These are phyloP conservation scores for Primulina huaijiensis DNA, from an alignment of 257 asterid genomes.

Conservation along the genomic window DNA sequence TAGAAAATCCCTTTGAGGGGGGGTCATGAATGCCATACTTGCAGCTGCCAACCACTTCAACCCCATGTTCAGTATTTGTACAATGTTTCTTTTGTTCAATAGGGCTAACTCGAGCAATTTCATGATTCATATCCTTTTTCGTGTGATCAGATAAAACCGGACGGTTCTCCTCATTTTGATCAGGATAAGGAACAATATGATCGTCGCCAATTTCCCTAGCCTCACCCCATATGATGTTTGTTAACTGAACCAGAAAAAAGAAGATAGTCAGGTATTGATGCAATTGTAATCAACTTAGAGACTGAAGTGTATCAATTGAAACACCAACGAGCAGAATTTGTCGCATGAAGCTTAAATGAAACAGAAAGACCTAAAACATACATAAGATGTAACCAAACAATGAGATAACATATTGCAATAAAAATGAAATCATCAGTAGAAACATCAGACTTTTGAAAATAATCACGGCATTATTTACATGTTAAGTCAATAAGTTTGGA, in stretches of 20 bases:
- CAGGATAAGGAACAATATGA: constrained; percentile 78
- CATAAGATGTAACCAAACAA: neutral
- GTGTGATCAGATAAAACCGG: constrained; percentile 34
- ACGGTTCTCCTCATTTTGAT: constrained; percentile 46
- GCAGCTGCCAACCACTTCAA: constrained; percentile 38
- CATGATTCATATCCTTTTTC: constrained; percentile 53
- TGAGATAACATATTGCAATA: too few relatives aligned
- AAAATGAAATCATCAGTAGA: too few relatives aligned
- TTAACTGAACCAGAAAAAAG: constrained; percentile 49
- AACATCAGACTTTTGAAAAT: too few relatives aligned
- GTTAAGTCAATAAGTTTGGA: too few relatives aligned
- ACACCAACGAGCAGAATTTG: neutral
- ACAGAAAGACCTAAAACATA: neutral
- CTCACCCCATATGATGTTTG: constrained; percentile 80
- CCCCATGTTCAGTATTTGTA: constrained; percentile 35
- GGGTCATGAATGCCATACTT: constrained; percentile 38
- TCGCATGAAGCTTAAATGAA: neutral
- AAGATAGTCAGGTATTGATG: neutral
- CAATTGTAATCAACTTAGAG: neutral
- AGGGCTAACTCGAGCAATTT: constrained; percentile 33
- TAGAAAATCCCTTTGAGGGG: constrained; percentile 33
- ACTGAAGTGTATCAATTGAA: neutral
- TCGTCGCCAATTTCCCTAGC: constrained; percentile 60
- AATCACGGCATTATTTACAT: too few relatives aligned
- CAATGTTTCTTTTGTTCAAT: constrained; percentile 43